phyloP scores from a whole-genome alignment of 1,284 basidiomycete genomes.

The Waitea zeae region DNA sequence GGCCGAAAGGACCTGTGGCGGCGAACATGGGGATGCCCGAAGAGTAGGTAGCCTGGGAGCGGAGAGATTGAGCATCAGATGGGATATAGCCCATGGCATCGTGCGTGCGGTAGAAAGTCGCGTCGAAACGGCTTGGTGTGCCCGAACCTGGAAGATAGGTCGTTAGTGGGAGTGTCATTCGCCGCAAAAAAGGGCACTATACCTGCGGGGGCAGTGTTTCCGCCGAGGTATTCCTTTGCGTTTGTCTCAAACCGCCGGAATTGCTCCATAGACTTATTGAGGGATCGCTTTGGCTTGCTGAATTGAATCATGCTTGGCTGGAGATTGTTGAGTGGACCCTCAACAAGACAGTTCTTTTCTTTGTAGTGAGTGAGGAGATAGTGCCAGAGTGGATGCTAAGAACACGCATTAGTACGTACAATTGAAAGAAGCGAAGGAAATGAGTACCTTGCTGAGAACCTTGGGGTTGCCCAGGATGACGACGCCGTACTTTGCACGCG shows the following conservation, averaged over 20 bases:
- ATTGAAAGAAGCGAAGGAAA: constrained; percentile 3
- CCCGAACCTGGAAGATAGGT: constrained; percentile 45
- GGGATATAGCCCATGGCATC: constrained; percentile 91
- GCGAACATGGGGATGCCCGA: constrained; percentile 80
- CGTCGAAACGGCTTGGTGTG: constrained; percentile 82
- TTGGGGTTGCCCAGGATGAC: constrained; percentile 98
- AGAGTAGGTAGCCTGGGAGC: constrained; percentile 87
- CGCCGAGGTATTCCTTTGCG: constrained; percentile 51
- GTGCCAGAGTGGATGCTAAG: constrained; percentile 93
- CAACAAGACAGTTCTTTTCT: constrained; percentile 87
- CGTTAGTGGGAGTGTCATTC: not conserved
- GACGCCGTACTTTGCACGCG: constrained; percentile 93
- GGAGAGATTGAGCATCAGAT: constrained; percentile 84
- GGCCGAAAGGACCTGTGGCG: constrained; percentile 49
- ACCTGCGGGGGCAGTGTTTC: constrained; percentile 29
- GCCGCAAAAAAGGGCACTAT: not conserved
- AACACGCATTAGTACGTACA: constrained; percentile 8
- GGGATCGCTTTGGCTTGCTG: constrained; percentile 79
- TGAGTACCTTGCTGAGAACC: constrained; percentile 84
- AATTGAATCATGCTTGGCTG: constrained; percentile 99
- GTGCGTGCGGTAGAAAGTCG: constrained; percentile 90
- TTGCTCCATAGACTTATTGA: constrained; percentile 77
- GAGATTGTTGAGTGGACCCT: constrained; percentile 91
- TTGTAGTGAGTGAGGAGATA: constrained; percentile 98
- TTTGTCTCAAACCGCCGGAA: constrained; percentile 81